Evolutionary conservation across 225 moss, liverwort and hornwort genomes (phyloP).

Genomic region (Thuidium tamariscinum): DNA sequence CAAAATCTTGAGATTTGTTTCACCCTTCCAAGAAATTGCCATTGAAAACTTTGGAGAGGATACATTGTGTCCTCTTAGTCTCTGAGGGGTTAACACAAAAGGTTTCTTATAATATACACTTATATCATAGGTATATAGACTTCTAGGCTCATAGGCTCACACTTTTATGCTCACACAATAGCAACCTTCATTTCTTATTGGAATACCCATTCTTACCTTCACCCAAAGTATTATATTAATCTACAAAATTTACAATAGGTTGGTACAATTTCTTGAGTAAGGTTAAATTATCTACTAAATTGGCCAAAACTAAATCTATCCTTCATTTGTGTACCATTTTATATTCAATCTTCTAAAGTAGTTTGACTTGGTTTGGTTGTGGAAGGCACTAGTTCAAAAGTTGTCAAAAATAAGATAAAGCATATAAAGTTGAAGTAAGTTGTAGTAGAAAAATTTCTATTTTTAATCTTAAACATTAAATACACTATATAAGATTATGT

Average conservation of each 20-base stretch:
- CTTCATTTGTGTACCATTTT: background rate
- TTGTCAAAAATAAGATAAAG: background rate
- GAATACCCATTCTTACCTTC: too few species aligned
- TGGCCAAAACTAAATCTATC: background rate
- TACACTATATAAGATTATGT: background rate
- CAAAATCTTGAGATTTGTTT: too few species aligned
- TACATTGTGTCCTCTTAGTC: too few species aligned
- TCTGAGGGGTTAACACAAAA: too few species aligned
- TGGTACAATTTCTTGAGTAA: background rate
- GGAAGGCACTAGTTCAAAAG: accelerated
- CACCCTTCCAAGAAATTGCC: too few species aligned
- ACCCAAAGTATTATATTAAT: background rate
- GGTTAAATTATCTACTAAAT: background rate
- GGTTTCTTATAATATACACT: too few species aligned
- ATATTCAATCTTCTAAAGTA: background rate
- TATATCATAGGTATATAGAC: too few species aligned
- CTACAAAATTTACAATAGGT: background rate
- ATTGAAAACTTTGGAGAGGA: too few species aligned
- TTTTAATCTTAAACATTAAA: background rate
- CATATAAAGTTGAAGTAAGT: background rate
- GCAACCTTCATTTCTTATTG: too few species aligned
- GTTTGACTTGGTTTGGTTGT: too few species aligned
- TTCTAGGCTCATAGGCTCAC: too few species aligned
- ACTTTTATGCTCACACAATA: too few species aligned
- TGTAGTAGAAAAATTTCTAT: background rate